Evolutionary conservation across 768 basidiomycete genomes (phyloP).

Genomic region (Astraeus odoratus): DNA sequence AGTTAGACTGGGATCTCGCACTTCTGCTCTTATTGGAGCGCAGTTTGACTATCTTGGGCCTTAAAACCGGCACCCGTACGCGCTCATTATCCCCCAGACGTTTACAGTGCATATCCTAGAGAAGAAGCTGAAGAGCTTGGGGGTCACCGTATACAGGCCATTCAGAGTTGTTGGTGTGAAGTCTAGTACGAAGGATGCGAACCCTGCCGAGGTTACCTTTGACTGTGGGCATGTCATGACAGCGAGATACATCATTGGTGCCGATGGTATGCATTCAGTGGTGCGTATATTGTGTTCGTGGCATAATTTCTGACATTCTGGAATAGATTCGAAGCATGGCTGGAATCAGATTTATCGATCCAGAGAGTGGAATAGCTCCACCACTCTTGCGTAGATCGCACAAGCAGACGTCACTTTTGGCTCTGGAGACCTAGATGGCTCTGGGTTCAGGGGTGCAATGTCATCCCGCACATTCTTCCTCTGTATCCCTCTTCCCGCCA

Average conservation of each 20-base stretch:
- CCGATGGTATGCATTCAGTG: slow-evolving; percentile 43
- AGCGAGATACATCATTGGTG: slow-evolving; percentile 42
- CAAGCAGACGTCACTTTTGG: slow-evolving; percentile 41
- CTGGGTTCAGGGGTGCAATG: slow-evolving; percentile 16
- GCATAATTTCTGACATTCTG: neutral
- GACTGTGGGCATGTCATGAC: slow-evolving; percentile 38
- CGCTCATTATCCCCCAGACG: slow-evolving; percentile 37
- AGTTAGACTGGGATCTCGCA: slow-evolving; percentile 26
- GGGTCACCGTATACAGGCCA: slow-evolving; percentile 31
- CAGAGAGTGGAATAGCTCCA: slow-evolving; percentile 26
- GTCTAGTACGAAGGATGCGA: slow-evolving; percentile 19
- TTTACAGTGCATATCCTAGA: slow-evolving; percentile 32
- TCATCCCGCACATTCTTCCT: slow-evolving; percentile 30
- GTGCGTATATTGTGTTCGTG: slow-evolving; percentile 22
- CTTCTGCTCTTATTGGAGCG: slow-evolving; percentile 19
- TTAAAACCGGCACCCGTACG: slow-evolving; percentile 40
- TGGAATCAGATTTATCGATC: slow-evolving; percentile 40
- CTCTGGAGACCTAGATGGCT: neutral
- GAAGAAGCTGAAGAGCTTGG: slow-evolving; percentile 25
- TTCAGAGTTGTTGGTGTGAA: slow-evolving; percentile 35
- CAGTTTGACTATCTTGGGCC: slow-evolving; percentile 30
- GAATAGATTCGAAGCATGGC: slow-evolving; percentile 36
- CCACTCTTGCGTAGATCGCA: slow-evolving; percentile 32
- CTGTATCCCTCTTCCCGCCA: slow-evolving; percentile 29
- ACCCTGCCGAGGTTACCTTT: slow-evolving; percentile 36